These are phyloP conservation scores for Candida caryicola DNA, from an alignment of 805 yeast species.

Conservation along the genomic window DNA sequence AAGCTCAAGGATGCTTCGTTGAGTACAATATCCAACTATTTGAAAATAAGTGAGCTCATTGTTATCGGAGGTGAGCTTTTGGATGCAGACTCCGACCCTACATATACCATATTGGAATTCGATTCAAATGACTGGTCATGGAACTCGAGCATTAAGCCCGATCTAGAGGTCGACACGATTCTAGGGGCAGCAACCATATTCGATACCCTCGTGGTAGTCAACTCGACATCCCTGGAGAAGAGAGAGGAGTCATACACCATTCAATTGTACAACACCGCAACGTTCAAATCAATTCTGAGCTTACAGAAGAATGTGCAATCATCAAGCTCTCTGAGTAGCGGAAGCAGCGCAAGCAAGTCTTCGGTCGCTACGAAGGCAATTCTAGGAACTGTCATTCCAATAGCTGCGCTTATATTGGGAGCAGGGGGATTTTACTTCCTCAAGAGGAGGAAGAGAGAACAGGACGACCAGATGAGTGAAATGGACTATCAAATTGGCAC, in stretches of 20 bases:
- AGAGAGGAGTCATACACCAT: conserved; percentile 29
- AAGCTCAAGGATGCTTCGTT: conserved; percentile 20
- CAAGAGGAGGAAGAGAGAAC: conserved; percentile 18
- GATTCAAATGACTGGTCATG: conserved; percentile 36
- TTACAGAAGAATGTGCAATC: conserved; percentile 22
- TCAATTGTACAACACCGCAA: conserved; percentile 40
- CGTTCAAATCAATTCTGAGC: conserved; percentile 30
- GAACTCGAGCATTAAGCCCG: conserved; percentile 23
- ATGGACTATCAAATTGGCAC: conserved; percentile 32
- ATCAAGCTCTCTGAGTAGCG: conserved; percentile 21
- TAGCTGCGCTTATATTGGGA: conserved; percentile 19
- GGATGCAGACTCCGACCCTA: conserved; percentile 40
- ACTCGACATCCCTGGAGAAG: conserved; percentile 17
- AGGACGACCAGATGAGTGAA: conserved; percentile 13
- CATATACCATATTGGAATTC: conserved; percentile 38
- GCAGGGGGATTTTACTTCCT: conserved; percentile 14
- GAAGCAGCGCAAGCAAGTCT: conserved; percentile 26
- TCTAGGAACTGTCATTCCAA: conserved; percentile 38
- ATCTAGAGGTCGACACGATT: conserved; percentile 20
- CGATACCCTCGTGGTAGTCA: conserved; percentile 47
- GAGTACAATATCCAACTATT: conserved; percentile 29
- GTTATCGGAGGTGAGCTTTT: conserved; percentile 60
- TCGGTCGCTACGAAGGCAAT: conserved; percentile 26
- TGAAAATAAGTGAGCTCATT: conserved; percentile 41
- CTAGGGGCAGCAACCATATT: conserved; percentile 55